Conservation (phyloP, 2,329 filamentous ascomycete genomes). For the Fragosphaeria purpurea region DNA sequence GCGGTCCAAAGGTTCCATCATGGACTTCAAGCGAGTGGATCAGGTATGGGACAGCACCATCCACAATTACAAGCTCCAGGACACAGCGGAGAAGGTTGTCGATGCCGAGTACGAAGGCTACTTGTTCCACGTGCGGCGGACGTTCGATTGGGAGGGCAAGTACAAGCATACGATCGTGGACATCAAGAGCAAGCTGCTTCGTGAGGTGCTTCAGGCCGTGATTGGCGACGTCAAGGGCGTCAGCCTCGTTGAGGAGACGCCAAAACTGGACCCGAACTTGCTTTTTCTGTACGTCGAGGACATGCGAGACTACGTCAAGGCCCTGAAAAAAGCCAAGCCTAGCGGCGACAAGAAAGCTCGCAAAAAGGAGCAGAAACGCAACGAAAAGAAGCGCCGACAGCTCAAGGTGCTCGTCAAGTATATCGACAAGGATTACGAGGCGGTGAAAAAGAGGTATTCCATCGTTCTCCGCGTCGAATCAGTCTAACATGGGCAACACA, state of each 20-base stretch:
- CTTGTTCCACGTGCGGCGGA: conserved; percentile 72
- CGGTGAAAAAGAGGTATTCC: conserved; percentile 53
- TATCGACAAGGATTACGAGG: conserved; percentile 58
- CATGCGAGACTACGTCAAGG: conserved; percentile 53
- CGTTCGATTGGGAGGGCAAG: conserved; percentile 77
- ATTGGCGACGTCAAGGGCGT: conserved; percentile 71
- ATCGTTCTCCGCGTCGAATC: conserved; percentile 36
- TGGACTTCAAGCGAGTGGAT: conserved; percentile 42
- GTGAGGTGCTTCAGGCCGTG: conserved; percentile 58
- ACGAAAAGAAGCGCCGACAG: conserved; percentile 49
- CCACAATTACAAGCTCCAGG: conserved; percentile 44
- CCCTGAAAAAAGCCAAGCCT: conserved; percentile 49
- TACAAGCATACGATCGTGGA: conserved; percentile 65
- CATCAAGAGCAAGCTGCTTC: conserved; percentile 73
- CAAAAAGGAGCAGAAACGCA: conserved; percentile 49
- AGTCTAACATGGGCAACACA: too few species aligned
- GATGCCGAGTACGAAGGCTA: conserved; percentile 63
- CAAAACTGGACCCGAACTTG: conserved; percentile 61
- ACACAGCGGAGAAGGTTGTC: conserved; percentile 35
- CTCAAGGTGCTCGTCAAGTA: conserved; percentile 48
- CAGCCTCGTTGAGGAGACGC: conserved; percentile 70
- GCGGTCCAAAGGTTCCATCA: conserved; percentile 9
- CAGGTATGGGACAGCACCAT: conserved; percentile 41
- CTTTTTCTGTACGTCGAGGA: conserved; percentile 72
- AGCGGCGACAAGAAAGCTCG: conserved; percentile 43